phyloP scores from a whole-genome alignment of 2,329 filamentous ascomycete species.

The Botrytis sinoallii region DNA sequence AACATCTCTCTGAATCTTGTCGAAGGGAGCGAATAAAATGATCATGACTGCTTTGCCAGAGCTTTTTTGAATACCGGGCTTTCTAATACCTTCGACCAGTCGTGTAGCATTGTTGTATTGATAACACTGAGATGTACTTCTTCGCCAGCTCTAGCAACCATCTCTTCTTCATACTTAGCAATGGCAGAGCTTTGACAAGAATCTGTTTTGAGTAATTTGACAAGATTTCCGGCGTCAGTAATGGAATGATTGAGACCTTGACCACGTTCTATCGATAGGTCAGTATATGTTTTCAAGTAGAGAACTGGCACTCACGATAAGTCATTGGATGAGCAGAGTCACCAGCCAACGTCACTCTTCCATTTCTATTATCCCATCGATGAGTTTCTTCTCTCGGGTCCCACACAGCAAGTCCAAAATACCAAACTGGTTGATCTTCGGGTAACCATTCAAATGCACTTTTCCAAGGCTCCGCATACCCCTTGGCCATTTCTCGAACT shows the following conservation, averaged over 20 bases:
- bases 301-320: slow-evolving; percentile 34
- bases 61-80: slow-evolving; percentile 34
- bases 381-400: slow-evolving; percentile 37
- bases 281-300: slow-evolving; percentile 4
- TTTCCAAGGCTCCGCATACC: slow-evolving; percentile 46
- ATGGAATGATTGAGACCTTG: slow-evolving; percentile 50
- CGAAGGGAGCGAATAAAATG: not conserved
- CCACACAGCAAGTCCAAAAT: slow-evolving; percentile 36
- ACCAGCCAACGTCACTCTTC: slow-evolving; percentile 37
- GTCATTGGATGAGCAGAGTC: slow-evolving; percentile 41
- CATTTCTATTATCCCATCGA: slow-evolving; percentile 37
- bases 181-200: slow-evolving; percentile 38
- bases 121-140: slow-evolving; percentile 45
- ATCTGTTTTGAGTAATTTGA: slow-evolving; percentile 23
- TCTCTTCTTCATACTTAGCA: slow-evolving; percentile 44
- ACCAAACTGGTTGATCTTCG: slow-evolving; percentile 37
- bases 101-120: slow-evolving; percentile 47
- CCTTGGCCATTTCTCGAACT: slow-evolving; percentile 41
- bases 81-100: slow-evolving; percentile 39
- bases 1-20: not conserved
- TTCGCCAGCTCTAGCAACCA: slow-evolving; percentile 44
- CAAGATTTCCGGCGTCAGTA: slow-evolving; percentile 43
- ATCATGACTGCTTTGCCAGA: slow-evolving; percentile 12
- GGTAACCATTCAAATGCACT: slow-evolving; percentile 40
- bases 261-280: slow-evolving; percentile 44